phyloP scores from a whole-genome alignment of 371 early-diverging fungal genomes.

The Dichotomocladium elegans region DNA sequence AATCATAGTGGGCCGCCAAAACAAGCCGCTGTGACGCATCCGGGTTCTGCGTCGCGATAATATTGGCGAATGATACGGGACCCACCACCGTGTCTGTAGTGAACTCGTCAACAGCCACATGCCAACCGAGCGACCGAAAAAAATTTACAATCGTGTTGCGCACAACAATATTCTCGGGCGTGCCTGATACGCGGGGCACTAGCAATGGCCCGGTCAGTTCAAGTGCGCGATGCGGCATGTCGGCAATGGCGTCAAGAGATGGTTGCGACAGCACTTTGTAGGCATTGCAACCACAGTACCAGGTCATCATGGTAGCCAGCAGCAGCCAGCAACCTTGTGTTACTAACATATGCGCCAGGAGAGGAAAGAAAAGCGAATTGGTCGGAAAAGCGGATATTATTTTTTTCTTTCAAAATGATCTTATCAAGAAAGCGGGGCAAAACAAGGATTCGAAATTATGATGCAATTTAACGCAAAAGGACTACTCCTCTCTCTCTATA shows the following conservation, averaged over 20 bases:
- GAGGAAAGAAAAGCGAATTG: too few relatives aligned
- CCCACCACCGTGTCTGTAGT: conserved; percentile 74
- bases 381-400: too few relatives aligned
- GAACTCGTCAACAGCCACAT: conserved; percentile 80
- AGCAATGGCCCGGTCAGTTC: conserved; percentile 60
- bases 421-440: background rate
- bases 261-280: conserved; percentile 3
- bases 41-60: conserved; percentile 84
- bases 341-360: too few relatives aligned
- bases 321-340: too few relatives aligned
- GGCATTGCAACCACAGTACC: background rate
- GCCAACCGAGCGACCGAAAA: conserved; percentile 66
- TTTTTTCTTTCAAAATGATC: background rate
- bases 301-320: too few relatives aligned
- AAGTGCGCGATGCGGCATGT: background rate
- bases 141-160: conserved; percentile 64
- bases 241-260: conserved; percentile 9
- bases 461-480: too few relatives aligned
- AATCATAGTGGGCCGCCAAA: conserved; percentile 92
- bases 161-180: conserved; percentile 64
- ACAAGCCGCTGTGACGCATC: conserved; percentile 69
- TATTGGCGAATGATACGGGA: conserved; percentile 72
- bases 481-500: too few relatives aligned
- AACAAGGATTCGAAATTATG: background rate
- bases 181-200: conserved; percentile 74